phyloP scores from a whole-genome alignment of 805 yeast genomes.

The Kregervanrija delftensis region DNA sequence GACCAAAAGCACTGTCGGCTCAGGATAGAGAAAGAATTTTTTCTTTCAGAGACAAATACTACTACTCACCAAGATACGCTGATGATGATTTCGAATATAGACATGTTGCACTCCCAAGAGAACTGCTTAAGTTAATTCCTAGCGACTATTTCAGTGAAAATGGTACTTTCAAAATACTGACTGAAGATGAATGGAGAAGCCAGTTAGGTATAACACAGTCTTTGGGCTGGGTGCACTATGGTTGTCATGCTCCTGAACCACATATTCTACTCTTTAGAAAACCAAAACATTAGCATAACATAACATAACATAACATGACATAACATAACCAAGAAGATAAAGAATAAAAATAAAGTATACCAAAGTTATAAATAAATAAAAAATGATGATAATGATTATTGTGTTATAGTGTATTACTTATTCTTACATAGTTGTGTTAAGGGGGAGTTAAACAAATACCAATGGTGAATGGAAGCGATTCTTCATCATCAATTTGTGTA shows the following conservation, averaged over 20 bases:
- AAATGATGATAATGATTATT: too few species aligned
- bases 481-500: too few species aligned
- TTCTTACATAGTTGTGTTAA: too few species aligned
- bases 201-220: conserved; percentile 97
- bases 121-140: conserved; percentile 90
- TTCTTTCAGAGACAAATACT: conserved; percentile 90
- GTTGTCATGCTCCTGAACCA: conserved; percentile 98
- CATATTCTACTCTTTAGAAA: conserved; percentile 86
- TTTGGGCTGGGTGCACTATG: conserved; percentile 96
- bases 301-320: too few species aligned
- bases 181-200: conserved; percentile 94
- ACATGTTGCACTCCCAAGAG: conserved; percentile 95
- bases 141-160: conserved; percentile 91
- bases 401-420: too few species aligned
- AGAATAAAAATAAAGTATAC: background rate
- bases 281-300: conserved; percentile 25
- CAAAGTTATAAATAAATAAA: too few species aligned
- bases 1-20: conserved; percentile 71
- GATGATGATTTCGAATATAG: conserved; percentile 92
- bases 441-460: too few species aligned
- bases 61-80: conserved; percentile 87
- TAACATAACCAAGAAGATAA: background rate
- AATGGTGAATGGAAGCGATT: too few species aligned
- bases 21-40: conserved; percentile 79
- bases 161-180: conserved; percentile 82